phyloP scores from a whole-genome alignment of 257 asterid genomes.

The Nyctanthes arbortristis region DNA sequence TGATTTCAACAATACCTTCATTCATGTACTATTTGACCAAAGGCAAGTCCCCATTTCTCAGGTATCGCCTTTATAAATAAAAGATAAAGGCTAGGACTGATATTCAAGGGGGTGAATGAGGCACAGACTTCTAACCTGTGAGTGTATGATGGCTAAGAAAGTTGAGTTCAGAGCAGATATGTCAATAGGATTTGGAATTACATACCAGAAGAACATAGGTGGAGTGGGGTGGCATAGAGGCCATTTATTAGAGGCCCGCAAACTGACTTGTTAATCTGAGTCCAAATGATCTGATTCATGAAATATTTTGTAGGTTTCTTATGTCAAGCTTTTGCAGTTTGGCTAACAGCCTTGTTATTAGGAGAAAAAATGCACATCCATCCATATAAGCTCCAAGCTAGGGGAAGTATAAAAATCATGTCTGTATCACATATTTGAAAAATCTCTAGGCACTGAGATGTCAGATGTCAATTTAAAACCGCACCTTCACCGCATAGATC shows the following conservation, averaged over 20 bases:
- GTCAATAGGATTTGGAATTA: neutral
- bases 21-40: neutral
- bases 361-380: neutral
- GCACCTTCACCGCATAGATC: slow-evolving; percentile 74
- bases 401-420: neutral
- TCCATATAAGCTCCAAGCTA: neutral
- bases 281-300: neutral
- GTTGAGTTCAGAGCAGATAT: neutral
- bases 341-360: no score
- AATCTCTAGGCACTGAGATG: neutral
- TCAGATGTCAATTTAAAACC: slow-evolving; percentile 7
- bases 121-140: neutral
- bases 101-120: neutral
- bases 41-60: neutral
- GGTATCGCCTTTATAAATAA: neutral
- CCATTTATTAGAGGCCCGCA: neutral
- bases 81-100: neutral
- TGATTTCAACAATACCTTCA: neutral
- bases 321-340: neutral
- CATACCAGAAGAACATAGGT: neutral
- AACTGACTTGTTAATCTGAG: neutral
- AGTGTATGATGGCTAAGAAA: neutral
- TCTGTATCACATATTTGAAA: neutral
- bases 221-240: neutral
- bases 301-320: neutral